Percentiles rank a stretch among this genome's conserved stretches.
phyloP scores from a whole-genome alignment of 495 filamentous ascomycete genomes.

The Penicillium argentinense region DNA sequence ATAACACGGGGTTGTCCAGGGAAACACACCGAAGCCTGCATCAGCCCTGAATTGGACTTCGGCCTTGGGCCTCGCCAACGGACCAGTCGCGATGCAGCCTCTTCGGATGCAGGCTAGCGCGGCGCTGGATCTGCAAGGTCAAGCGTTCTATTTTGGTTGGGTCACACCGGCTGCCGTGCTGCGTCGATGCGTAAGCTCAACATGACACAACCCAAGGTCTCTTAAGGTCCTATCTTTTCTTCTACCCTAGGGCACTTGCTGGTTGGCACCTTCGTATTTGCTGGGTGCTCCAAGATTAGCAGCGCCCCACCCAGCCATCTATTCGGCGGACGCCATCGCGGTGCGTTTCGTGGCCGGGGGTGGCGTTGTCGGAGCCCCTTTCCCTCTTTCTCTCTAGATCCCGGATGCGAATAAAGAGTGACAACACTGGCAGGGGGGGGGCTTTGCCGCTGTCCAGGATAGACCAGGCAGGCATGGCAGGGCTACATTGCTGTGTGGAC shows the following conservation, averaged over 20 bases:
- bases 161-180: slow-evolving; percentile 23
- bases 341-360: no score
- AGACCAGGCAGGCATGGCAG: no score
- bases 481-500: no score
- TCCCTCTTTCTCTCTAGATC: no score
- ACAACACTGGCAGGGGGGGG: no score
- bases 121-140: slow-evolving; percentile 26
- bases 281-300: slow-evolving; percentile 3
- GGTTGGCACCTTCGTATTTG: neutral
- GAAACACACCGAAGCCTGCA: slow-evolving; percentile 14
- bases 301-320: slow-evolving; percentile 1
- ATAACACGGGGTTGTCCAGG: slow-evolving; percentile 12
- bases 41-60: slow-evolving; percentile 4
- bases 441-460: no score
- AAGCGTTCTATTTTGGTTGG: slow-evolving; percentile 28
- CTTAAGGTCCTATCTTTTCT: neutral
- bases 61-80: neutral
- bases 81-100: slow-evolving; percentile 5
- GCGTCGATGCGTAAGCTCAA: slow-evolving; percentile 17
- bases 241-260: no score
- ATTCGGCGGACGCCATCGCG: neutral
- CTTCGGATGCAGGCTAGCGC: slow-evolving; percentile 10
- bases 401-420: no score
- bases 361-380: neutral
- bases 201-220: neutral